Evolutionary conservation across 768 basidiomycete species (phyloP), one percentile per base, ranked within the genome.

Genomic region (Termitomyces eurrhizus): DNA sequence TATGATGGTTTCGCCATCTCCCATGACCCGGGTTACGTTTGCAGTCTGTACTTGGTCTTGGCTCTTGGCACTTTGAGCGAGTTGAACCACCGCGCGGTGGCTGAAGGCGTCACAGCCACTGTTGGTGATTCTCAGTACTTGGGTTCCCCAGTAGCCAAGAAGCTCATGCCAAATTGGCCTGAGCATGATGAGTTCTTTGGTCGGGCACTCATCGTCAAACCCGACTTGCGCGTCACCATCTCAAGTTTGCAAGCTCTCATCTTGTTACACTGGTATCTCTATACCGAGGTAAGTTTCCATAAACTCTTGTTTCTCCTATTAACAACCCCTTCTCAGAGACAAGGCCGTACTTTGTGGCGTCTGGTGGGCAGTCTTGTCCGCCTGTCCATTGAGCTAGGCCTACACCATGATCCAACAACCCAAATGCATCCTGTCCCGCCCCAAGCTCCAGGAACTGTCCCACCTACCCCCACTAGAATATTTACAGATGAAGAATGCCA

Each of bases 341-440:
- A 92, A 82, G 92, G 92, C n/a, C 85, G 91, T 64, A 89, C 90
- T 1, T 77, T 94, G 3, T 94, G 92, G 92, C 89, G 92, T 56
- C 83, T 94, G 16, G 91, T 92, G 56, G 92, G 92, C 33, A 90
- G 87, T 62, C 81, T 94, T 42, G 90, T 93, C 32, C 86, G 92
- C 5, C 79, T 94, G 12, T 82, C 89, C 16, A 85, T 93, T 64
- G 92, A 94, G 72, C 80, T 94, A 3, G 92, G 92, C 29, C 77
- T 94, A 49, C 93, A 94, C 64, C 92, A 94, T 66, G 91, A 94
- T 69, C 92, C 92, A 6, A 88, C 80, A 4, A 79, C 79, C 2
- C 87, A 92, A 69, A 73, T 79, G 56, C 76, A 78, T 57, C 70
- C 76, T 13, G 67, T 71, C 6, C 73, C 75, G 21, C 74, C 75